phyloP scores from a whole-genome alignment of 2,329 filamentous ascomycete genomes.

The Sporothrix globosa region DNA sequence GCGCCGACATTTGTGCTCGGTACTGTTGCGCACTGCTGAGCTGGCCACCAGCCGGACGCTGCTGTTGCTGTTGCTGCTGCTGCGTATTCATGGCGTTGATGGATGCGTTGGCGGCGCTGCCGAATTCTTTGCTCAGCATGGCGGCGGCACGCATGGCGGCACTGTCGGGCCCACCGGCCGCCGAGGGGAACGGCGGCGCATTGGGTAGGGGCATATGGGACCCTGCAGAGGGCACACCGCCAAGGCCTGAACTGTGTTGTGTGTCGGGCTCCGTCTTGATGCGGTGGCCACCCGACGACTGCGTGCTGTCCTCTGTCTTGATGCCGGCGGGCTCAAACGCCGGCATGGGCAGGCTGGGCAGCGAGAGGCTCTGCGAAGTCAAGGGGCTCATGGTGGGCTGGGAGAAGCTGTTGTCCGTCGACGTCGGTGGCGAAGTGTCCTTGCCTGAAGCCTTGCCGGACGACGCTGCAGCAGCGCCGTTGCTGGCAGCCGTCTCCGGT shows the following conservation, averaged over 20 bases:
- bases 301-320: constrained; percentile 27
- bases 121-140: constrained; percentile 63
- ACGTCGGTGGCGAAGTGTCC: constrained; percentile 34
- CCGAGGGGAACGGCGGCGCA: constrained; percentile 44
- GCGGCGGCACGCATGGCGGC: constrained; percentile 60
- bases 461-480: constrained; percentile 8
- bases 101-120: constrained; percentile 65
- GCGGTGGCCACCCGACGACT: constrained; percentile 35
- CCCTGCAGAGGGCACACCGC: constrained; percentile 3
- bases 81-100: constrained; percentile 59
- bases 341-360: constrained; percentile 41
- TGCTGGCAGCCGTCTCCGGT: constrained; percentile 47
- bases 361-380: constrained; percentile 39
- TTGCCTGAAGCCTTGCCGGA: constrained; percentile 29
- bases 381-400: constrained; percentile 46
- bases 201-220: constrained; percentile 30
- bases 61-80: constrained; percentile 33
- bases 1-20: constrained; percentile 43
- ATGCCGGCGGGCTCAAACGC: constrained; percentile 26
- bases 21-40: constrained; percentile 41
- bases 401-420: constrained; percentile 40
- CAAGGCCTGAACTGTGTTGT: constrained; percentile 11
- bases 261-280: constrained; percentile 35
- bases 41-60: constrained; percentile 32
- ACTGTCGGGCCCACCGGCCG: constrained; percentile 40